Evolutionary conservation across 2,329 filamentous ascomycete species (phyloP), one percentile per base, ranked within the genome.

Genomic region (Ampelomyces quisqualis): DNA sequence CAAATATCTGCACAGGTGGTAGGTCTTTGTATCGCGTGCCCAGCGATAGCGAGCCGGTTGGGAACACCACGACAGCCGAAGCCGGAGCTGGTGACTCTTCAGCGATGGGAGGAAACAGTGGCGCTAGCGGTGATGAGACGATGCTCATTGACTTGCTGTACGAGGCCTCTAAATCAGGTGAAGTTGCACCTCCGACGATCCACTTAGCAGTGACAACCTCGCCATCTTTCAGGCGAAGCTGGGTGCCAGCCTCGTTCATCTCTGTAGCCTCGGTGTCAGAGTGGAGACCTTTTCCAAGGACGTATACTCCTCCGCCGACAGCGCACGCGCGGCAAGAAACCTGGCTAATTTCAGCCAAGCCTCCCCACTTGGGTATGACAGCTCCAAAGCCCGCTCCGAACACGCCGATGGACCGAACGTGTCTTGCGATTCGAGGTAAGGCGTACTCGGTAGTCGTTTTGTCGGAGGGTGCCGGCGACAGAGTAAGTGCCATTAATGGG

Each of bases 301-400:
- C 88, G 70, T 97, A 97, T 3, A 94, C 80, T 8, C 84, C 88
- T 33, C 93, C 93, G 23, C 91, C 91, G 5, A 98, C 93, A 14
- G 91, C 91, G 47, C 85, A 84, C 26, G 91, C 89, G 54, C 91
- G 86, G 65, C 93, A 97, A 4, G 84, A 88, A 17, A 95, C 90
- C 73, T 98, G 91, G 20, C 87, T 82, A 45, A 97, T 82, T 69
- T 98, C 91, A 21, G 89, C 86, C 32, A 86, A 76, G 19, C 91
- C 90, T 32, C 91, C 91, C 85, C 90, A 98, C 75, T 95, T 96
- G 15, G 90, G 85, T 53, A 95, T 81, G 9, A 98, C 82, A 32
- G 89, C 88, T 36, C 88, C 88, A 64, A 97, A 97, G 7, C 91
- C 90, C 33, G 86, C 80, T 0, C 91, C 91, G 56, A 96, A 91